Percentiles rank a stretch among this genome's conserved stretches.
phyloP scores from a whole-genome alignment of 2,329 filamentous ascomycete genomes.

The Boeremia exigua region DNA sequence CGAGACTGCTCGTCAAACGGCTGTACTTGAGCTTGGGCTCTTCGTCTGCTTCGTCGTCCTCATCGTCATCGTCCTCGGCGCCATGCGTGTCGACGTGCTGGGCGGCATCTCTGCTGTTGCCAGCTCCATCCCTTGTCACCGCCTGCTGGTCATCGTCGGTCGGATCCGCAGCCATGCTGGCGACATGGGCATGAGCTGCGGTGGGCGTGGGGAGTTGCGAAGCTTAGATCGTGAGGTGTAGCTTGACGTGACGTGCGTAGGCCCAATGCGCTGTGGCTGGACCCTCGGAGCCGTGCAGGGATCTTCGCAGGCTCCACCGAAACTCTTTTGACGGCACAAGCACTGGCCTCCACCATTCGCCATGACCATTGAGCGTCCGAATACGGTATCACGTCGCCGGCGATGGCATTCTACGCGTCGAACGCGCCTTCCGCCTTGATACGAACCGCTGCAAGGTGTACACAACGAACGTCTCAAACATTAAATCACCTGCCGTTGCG shows the following conservation, averaged over 20 bases:
- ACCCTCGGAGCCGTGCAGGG: conserved; percentile 12
- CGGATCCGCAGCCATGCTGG: conserved; percentile 50
- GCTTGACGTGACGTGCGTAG: conserved; percentile 27
- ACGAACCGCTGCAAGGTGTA: conserved; percentile 1
- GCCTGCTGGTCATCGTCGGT: conserved; percentile 34
- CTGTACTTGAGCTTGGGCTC: conserved; percentile 95
- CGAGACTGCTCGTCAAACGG: conserved; percentile 80
- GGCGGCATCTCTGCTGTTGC: conserved; percentile 4
- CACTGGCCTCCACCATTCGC: conserved; percentile 5
- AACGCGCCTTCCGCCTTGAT: conserved; percentile 9
- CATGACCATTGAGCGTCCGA: background rate
- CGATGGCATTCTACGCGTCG: conserved; percentile 3
- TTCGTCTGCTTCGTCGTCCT: conserved; percentile 83
- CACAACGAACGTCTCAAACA: conserved; percentile 13
- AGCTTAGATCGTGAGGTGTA: conserved; percentile 32
- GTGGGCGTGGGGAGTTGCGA: conserved; percentile 22
- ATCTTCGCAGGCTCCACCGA: conserved; percentile 16
- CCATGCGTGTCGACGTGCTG: conserved; percentile 14
- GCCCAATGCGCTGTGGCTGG: conserved; percentile 13
- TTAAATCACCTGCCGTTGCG: conserved; percentile 7
- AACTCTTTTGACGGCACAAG: conserved; percentile 6
- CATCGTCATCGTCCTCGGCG: conserved; percentile 34
- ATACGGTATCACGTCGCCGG: conserved; percentile 3
- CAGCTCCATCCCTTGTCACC: conserved; percentile 8
- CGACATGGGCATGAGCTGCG: conserved; percentile 45